Evolutionary conservation across 1,139 yeast species (phyloP), one percentile per base, ranked within the genome.

Genomic region (Pichiaceae sp.): DNA sequence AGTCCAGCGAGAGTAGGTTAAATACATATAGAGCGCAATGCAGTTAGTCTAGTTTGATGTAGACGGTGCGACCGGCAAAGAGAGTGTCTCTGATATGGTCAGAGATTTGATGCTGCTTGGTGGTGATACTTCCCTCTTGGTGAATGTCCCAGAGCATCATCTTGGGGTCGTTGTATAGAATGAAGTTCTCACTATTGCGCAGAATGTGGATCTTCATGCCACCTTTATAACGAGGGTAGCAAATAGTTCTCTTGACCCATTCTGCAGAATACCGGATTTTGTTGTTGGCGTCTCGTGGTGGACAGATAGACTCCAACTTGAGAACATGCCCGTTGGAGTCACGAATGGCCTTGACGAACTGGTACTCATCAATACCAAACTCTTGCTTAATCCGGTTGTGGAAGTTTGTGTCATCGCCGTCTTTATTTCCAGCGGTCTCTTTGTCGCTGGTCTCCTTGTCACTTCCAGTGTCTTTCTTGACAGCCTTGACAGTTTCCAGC

Each of bases 181-280:
- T 36, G 20, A 49, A 49, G 28, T 45, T 43, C 6, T 38, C 42
- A 19, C 36, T 31, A 2, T 37, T 9, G 1, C 36, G 23, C 12
- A 65, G 39, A 34, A 66, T 33, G 37, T 62, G 66, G 7, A 66
- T 49, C 42, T 64, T 65, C 72, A 67, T 67, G 28, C 62, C 62
- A 29, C 68, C 54, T 41, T 67, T 67, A 44, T 67, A 67, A 18
- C 72, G 49, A 29, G 72, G 72, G 39, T 56, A 63, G 27, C 71
- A 66, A 32, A 66, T 54, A 36, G 56, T 54, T 35, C 57, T 53
- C 41, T 67, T 67, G 18, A 67, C 45, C 62, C 62, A 58, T 35
- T 55, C 60, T 3, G 59, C 47, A 1, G 54, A 42, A 32, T 49
- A 50, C 12, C 37, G 36, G 18, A 27, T 39, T 4, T 40, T 17